Base-by-base conservation (phyloP, 2,329 filamentous ascomycete genomes). In the Magnaporthiopsis rhizophila region DNA sequence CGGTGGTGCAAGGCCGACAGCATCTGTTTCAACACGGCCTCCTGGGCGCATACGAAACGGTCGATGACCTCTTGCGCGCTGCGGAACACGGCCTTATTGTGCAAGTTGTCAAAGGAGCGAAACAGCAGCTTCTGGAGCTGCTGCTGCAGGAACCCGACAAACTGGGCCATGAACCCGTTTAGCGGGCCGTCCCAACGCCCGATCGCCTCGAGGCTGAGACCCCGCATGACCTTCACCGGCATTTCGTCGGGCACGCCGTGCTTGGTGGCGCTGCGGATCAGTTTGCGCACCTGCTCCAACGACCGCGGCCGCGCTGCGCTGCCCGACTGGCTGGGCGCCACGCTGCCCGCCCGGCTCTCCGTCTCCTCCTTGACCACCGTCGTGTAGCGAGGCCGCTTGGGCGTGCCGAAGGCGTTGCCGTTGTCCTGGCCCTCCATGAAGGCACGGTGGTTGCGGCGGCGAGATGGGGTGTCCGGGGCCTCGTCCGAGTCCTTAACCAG, bases 161-260 rank as follows among this genome's bases (percentile, higher is more conserved):
- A 81, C 6, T 77, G 72, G 3, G 74, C 68, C 7, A 85, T 72
- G 59, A 86, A 84, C 0, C 70, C 76, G 0, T 79, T 71, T 60
- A 87, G 77, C 0, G 86, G 86, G 0, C 70, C 69, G 1, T 79
- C 70, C 89, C 89, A 91, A 1, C 84, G 81, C 9, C 73, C 71
- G 1, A 90, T 81, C 0, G 83, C 82, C n/a, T 83, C 75, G 21
- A 79, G 76, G 59, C 83, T 86, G 21, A 90, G 77, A 0, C 78
- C 78, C 34, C 86, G 81, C 28, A 87, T 85, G 0, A 89, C 86
- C 53, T 84, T 82, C 0, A 83, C 80, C 0, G 86, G 82, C 0
- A 86, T 82, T 0, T 86, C 78, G 8, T 83, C 81, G 0, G 85
- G 86, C 68, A 87, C 79, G 0, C 87, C 86, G 0, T 84, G 81